Evolutionary conservation across 2,329 filamentous ascomycete species (phyloP).

Genomic region (Aquanectria penicillioides): DNA sequence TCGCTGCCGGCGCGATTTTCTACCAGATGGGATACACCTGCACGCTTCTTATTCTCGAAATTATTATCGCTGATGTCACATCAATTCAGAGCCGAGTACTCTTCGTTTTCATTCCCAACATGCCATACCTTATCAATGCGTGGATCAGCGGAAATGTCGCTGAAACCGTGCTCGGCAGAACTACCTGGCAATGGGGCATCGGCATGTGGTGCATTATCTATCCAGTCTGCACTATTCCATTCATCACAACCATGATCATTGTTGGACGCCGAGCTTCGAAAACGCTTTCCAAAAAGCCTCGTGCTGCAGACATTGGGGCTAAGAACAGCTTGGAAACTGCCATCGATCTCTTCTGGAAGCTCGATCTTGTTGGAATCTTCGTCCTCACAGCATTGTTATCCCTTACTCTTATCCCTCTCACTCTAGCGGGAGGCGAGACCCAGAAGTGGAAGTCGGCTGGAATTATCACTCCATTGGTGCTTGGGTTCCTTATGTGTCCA

Average conservation of each 20-base stretch:
- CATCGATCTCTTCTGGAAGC: constrained; percentile 21
- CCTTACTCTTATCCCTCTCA: constrained; percentile 62
- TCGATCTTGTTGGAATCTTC: constrained; percentile 57
- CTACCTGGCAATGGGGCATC: constrained; percentile 71
- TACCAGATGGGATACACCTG: constrained; percentile 69
- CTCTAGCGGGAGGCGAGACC: constrained; percentile 45
- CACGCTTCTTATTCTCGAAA: constrained; percentile 69
- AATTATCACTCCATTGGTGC: constrained; percentile 58
- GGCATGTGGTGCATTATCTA: constrained; percentile 70
- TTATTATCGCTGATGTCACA: constrained; percentile 72
- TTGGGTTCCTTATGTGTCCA: constrained; percentile 60
- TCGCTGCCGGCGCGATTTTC: constrained; percentile 66
- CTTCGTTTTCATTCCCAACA: constrained; percentile 66
- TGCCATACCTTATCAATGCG: constrained; percentile 69
- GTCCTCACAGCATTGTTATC: constrained; percentile 60
- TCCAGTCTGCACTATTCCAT: constrained; percentile 64
- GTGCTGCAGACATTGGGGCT: neutral
- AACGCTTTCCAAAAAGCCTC: constrained; percentile 38
- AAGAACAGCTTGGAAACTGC: neutral
- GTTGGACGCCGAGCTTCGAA: constrained; percentile 61
- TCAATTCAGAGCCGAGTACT: constrained; percentile 68
- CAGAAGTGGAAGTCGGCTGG: constrained; percentile 53
- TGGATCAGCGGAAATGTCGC: constrained; percentile 61
- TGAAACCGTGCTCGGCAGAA: constrained; percentile 50
- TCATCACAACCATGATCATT: constrained; percentile 61